Evolutionary conservation across 345 rosid genomes (phyloP).

Genomic region (Melaleuca quinquenervia): DNA sequence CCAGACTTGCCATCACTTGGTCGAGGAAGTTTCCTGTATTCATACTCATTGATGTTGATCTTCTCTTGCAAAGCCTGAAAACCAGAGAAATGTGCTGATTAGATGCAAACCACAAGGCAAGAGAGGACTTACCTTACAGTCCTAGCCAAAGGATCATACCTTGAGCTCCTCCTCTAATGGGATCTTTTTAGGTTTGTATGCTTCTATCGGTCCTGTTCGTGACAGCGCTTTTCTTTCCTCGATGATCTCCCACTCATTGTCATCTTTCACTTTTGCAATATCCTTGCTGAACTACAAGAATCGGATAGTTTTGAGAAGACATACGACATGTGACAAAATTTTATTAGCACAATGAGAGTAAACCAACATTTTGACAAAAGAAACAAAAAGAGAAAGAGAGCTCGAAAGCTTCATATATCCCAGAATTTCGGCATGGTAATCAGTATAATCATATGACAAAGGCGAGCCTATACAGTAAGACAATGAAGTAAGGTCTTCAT

Average conservation of each 20-base stretch:
- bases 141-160: constrained; percentile 22
- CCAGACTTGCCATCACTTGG: constrained; percentile 48
- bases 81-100: background rate
- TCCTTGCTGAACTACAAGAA: constrained; percentile 63
- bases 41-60: constrained; percentile 66
- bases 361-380: background rate
- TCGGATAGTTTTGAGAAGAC: constrained; percentile 4
- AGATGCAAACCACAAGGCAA: background rate
- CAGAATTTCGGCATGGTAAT: background rate
- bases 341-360: background rate
- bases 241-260: constrained; percentile 82
- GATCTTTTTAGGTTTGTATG: constrained; percentile 69
- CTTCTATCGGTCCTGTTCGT: constrained; percentile 62
- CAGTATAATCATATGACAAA: background rate
- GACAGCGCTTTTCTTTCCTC: constrained; percentile 75
- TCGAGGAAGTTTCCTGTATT: constrained; percentile 80
- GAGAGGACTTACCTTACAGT: background rate
- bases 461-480: background rate
- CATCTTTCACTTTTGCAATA: constrained; percentile 77
- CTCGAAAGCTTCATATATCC: background rate
- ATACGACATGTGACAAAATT: background rate
- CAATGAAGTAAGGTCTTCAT: background rate
- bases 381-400: background rate
- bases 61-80: constrained; percentile 65
- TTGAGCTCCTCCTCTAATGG: constrained; percentile 79